These are phyloP conservation scores for Gracilariopsis chorda DNA, from an alignment of 23 red algal genomes.

Conservation along the genomic window DNA sequence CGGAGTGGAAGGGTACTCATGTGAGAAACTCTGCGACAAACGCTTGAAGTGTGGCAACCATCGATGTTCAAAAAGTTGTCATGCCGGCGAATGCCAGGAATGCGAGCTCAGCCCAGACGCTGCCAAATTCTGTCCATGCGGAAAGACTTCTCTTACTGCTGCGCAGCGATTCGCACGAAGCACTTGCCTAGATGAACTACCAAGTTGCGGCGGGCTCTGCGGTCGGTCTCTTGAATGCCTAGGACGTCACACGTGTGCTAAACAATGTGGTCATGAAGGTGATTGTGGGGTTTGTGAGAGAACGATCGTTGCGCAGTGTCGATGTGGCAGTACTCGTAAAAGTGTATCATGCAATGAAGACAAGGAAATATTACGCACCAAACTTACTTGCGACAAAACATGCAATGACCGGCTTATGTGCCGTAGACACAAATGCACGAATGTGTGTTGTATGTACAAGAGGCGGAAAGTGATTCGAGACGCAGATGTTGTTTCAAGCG, in stretches of 20 bases:
- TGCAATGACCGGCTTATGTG: constrained; percentile 66
- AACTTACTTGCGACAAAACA: constrained; percentile 50
- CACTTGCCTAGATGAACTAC: constrained; percentile 50
- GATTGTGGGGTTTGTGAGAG: constrained; percentile 46
- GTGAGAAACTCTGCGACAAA: constrained; percentile 33
- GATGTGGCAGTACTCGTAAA: constrained; percentile 46
- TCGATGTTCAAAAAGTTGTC: constrained; percentile 54
- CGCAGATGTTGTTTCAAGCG: constrained; percentile 27
- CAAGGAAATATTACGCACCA: constrained; percentile 7
- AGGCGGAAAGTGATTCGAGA: constrained; percentile 20
- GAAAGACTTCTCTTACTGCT: constrained; percentile 29
- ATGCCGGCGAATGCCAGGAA: constrained; percentile 47
- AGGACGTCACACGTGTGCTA: constrained; percentile 53
- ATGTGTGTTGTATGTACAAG: constrained; percentile 56
- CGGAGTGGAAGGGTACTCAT: constrained; percentile 18
- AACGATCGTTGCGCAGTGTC: constrained; percentile 32
- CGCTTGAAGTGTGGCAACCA: constrained; percentile 60
- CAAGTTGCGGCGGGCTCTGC: constrained; percentile 61
- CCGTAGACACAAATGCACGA: constrained; percentile 50
- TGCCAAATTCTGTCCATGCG: constrained; percentile 62
- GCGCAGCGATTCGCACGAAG: neutral
- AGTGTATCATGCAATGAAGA: constrained; percentile 29
- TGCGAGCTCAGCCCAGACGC: neutral
- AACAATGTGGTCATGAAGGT: constrained; percentile 68
- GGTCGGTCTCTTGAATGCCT: constrained; percentile 39